Conservation (phyloP, 1,139 yeast species). For the Suhomyces bokatorum region DNA sequence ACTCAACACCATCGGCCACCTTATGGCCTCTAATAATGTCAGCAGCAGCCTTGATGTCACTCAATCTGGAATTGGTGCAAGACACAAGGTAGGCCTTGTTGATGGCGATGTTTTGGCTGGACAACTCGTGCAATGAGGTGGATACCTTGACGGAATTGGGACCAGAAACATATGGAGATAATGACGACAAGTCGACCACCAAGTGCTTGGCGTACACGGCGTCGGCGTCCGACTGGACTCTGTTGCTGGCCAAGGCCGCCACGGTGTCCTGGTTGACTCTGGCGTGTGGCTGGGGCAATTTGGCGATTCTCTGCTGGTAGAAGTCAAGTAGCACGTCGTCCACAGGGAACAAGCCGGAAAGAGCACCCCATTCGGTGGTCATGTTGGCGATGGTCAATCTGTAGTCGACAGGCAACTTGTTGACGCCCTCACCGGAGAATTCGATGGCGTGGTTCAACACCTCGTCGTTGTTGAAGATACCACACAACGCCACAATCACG, state of each 20-base stretch:
- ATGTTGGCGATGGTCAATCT: slow-evolving; percentile 95
- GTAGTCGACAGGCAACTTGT: slow-evolving; percentile 77
- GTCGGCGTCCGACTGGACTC: slow-evolving; percentile 63
- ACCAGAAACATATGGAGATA: slow-evolving; percentile 92
- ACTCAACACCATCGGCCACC: slow-evolving; percentile 86
- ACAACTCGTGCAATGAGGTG: slow-evolving; percentile 71
- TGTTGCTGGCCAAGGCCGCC: slow-evolving; percentile 44
- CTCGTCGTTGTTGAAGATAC: slow-evolving; percentile 91
- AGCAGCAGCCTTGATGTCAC: slow-evolving; percentile 95
- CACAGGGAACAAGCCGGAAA: slow-evolving; percentile 94
- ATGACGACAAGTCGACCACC: slow-evolving; percentile 74
- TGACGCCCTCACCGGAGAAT: slow-evolving; percentile 85
- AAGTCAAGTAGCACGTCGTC: slow-evolving; percentile 75
- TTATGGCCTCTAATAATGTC: slow-evolving; percentile 76
- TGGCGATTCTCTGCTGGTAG: slow-evolving; percentile 66
- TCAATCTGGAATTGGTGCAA: slow-evolving; percentile 91
- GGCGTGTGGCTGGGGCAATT: slow-evolving; percentile 81
- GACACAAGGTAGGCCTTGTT: slow-evolving; percentile 97
- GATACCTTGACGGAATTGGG: slow-evolving; percentile 96
- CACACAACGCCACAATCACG: slow-evolving; percentile 94
- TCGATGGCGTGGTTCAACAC: slow-evolving; percentile 97
- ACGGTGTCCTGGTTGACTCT: slow-evolving; percentile 70
- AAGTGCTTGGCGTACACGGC: slow-evolving; percentile 87
- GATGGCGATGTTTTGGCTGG: slow-evolving; percentile 70
- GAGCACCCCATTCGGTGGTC: slow-evolving; percentile 99